These are phyloP conservation scores for Aspergillus baeticus DNA, from an alignment of 495 filamentous ascomycete species.

Conservation along the genomic window DNA sequence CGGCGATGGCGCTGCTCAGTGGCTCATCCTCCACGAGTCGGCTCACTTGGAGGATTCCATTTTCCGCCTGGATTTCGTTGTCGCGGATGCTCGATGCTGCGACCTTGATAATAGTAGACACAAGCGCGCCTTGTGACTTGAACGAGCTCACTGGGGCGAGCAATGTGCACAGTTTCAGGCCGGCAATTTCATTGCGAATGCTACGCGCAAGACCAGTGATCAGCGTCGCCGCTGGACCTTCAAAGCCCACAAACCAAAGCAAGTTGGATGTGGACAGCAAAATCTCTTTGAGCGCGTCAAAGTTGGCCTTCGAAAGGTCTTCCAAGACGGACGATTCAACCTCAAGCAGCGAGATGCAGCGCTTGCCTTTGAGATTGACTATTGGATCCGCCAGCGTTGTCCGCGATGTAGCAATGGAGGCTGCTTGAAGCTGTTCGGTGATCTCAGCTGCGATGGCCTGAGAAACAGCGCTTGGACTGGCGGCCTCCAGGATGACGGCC, in stretches of 20 bases:
- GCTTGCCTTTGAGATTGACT: not conserved
- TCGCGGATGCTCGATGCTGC: not conserved
- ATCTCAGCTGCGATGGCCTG: not conserved
- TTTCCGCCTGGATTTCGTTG: not conserved
- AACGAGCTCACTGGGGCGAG: not conserved
- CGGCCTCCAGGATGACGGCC: not conserved
- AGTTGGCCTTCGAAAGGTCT: not conserved
- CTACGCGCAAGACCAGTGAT: not conserved
- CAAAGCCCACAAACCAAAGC: not conserved
- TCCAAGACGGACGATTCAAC: not conserved
- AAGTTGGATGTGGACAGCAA: not conserved
- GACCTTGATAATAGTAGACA: not conserved
- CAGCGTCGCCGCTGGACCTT: not conserved
- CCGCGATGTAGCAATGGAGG: not conserved
- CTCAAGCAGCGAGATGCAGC: constrained; percentile 4
- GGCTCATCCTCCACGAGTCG: not conserved
- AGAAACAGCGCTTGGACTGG: not conserved
- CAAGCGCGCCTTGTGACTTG: not conserved
- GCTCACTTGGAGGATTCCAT: not conserved
- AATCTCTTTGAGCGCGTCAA: not conserved
- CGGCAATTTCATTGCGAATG: not conserved
- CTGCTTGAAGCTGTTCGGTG: not conserved
- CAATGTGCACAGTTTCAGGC: not conserved
- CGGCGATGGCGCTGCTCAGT: not conserved
- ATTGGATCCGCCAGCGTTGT: not conserved